phyloP scores from a whole-genome alignment of 441 rosid genomes.

The Arabidopsis hybrid region DNA sequence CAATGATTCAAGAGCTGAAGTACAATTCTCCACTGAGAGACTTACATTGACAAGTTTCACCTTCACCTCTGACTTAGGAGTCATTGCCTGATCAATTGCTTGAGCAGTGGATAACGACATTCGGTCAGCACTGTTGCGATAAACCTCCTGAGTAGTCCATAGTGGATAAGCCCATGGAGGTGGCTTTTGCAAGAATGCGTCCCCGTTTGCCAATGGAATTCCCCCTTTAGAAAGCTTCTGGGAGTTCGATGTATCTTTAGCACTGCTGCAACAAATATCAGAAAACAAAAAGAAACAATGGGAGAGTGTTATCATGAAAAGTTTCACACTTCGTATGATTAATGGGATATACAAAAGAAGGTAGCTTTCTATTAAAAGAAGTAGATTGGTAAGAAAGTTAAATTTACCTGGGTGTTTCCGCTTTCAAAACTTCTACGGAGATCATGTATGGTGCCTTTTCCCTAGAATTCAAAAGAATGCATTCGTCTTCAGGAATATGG shows the following conservation, averaged over 20 bases:
- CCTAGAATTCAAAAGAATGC: constrained; percentile 96
- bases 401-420: constrained; percentile 78
- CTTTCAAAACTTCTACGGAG: constrained; percentile 87
- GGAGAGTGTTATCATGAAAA: constrained; percentile 29
- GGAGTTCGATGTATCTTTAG: constrained; percentile 71
- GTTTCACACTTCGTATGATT: constrained; percentile 4
- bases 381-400: not conserved
- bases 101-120: constrained; percentile 94
- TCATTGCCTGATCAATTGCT: constrained; percentile 99
- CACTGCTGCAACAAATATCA: constrained; percentile 57
- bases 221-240: constrained; percentile 97
- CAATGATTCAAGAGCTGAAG: constrained; percentile 33
- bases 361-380: constrained; percentile 7
- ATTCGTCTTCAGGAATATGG: constrained; percentile 99
- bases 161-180: constrained; percentile 99
- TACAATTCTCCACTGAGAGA: constrained; percentile 67
- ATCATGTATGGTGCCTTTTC: constrained; percentile 99
- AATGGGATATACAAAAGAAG: constrained; percentile 13
- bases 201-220: constrained; percentile 97
- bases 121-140: constrained; percentile 97
- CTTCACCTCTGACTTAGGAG: constrained; percentile 77
- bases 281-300: constrained; percentile 30
- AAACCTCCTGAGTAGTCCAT: constrained; percentile 95
- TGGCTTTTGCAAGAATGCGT: constrained; percentile 94
- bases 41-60: constrained; percentile 73